Percentiles rank a stretch among this genome's conserved stretches.
phyloP scores from a whole-genome alignment of 805 yeast genomes.

The Komagataella kurtzmanii region DNA sequence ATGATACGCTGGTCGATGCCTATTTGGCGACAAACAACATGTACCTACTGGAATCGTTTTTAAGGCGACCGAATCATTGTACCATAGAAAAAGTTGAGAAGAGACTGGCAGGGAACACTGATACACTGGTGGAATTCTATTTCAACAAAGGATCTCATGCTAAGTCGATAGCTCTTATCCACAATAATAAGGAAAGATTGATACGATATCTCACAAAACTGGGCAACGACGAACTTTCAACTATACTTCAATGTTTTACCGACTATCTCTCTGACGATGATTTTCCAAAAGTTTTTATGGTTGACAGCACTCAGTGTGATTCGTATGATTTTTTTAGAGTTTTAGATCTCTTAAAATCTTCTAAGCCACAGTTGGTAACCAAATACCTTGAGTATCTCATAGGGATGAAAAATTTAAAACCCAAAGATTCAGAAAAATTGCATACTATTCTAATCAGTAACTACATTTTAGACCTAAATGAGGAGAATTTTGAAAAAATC shows the following conservation, averaged over 20 bases:
- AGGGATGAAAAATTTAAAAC: not conserved
- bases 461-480: not conserved
- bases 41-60: slow-evolving; percentile 67
- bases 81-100: slow-evolving; percentile 47
- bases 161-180: slow-evolving; percentile 52
- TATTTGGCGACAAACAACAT: slow-evolving; percentile 51
- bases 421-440: not conserved
- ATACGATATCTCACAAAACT: slow-evolving; percentile 12
- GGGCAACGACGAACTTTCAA: slow-evolving; percentile 1
- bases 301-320: not conserved
- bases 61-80: slow-evolving; percentile 67
- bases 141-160: slow-evolving; percentile 46
- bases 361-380: not conserved
- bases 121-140: slow-evolving; percentile 68
- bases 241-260: not conserved
- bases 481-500: not conserved
- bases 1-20: slow-evolving; percentile 65
- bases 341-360: not conserved
- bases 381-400: not conserved
- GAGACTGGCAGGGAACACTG: slow-evolving; percentile 22
- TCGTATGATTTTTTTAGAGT: not conserved
- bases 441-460: not conserved
- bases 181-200: slow-evolving; percentile 15
- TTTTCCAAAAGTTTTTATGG: not conserved
- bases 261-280: not conserved